Percentiles rank a stretch among this genome's conserved stretches.
Evolutionary conservation across 2,329 filamentous ascomycete species (phyloP).

Genomic region (Leptographium lundbergii): DNA sequence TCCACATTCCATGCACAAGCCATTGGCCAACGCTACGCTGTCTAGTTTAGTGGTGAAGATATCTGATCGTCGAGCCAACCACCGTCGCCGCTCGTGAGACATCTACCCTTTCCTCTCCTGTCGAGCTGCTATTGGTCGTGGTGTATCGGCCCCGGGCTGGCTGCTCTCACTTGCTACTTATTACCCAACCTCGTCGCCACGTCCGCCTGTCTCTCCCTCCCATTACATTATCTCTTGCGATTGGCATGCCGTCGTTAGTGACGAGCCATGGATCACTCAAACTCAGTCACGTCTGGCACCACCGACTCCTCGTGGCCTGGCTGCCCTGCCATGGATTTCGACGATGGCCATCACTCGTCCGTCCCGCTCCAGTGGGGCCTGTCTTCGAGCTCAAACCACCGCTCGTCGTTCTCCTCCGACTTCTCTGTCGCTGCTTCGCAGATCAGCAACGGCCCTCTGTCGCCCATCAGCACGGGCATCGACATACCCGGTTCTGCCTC

Average conservation of each 20-base stretch:
- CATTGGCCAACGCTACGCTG: slow-evolving; percentile 1
- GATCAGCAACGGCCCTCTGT: slow-evolving; percentile 32
- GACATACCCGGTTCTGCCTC: slow-evolving; percentile 20
- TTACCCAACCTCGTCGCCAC: slow-evolving; percentile 2
- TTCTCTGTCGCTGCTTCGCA: slow-evolving; percentile 15
- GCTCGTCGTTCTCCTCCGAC: slow-evolving; percentile 20
- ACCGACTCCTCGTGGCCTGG: slow-evolving; percentile 33
- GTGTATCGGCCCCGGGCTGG: neutral
- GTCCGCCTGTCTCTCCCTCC: neutral
- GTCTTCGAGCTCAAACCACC: slow-evolving; percentile 9
- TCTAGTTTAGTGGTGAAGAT: slow-evolving; percentile 6
- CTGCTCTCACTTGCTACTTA: neutral
- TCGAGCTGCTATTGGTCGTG: neutral
- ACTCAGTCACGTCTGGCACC: slow-evolving; percentile 28
- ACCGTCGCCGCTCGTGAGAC: slow-evolving; percentile 6
- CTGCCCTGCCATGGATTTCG: slow-evolving; percentile 29
- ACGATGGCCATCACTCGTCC: slow-evolving; percentile 22
- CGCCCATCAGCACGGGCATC: slow-evolving; percentile 39
- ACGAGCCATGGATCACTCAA: slow-evolving; percentile 34
- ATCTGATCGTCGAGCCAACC: slow-evolving; percentile 16
- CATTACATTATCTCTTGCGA: neutral
- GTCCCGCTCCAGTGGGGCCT: slow-evolving; percentile 13
- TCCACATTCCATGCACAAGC: slow-evolving; percentile 10
- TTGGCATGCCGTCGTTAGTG: slow-evolving; percentile 28
- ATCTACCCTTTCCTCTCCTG: neutral